Conservation (phyloP, 768 basidiomycete genomes). For the Suillus hirtellus region DNA sequence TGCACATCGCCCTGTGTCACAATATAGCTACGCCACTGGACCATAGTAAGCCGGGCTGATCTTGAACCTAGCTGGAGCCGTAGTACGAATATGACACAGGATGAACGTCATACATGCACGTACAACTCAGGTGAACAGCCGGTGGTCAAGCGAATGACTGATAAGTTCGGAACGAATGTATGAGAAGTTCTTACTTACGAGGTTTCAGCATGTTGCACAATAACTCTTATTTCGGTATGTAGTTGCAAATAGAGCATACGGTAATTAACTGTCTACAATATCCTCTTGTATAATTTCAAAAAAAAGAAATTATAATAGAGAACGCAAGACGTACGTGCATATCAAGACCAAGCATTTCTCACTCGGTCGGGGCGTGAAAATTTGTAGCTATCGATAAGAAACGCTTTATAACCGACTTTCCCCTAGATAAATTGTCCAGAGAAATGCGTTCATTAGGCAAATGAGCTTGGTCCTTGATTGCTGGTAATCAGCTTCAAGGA, state of each 20-base stretch:
- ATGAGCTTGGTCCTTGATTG: slow-evolving; percentile 81
- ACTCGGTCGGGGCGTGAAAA: not conserved
- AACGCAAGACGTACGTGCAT: not conserved
- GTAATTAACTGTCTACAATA: not conserved
- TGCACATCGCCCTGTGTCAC: too few species aligned
- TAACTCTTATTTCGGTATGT: not conserved
- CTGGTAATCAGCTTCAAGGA: not conserved
- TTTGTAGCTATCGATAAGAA: slow-evolving; percentile 49
- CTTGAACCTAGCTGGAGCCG: not conserved
- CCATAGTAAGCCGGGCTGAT: not conserved
- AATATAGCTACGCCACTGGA: too few species aligned
- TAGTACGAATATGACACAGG: not conserved
- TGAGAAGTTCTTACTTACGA: not conserved
- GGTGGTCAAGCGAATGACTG: not conserved
- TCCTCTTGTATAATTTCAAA: not conserved
- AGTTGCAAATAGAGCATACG: not conserved
- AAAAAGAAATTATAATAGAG: not conserved
- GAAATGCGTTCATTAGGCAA: slow-evolving; percentile 92
- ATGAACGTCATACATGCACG: not conserved
- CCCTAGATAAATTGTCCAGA: slow-evolving; percentile 74
- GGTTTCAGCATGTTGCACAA: not conserved
- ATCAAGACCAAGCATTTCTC: not conserved
- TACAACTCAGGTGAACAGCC: not conserved
- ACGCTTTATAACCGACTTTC: slow-evolving; percentile 74
- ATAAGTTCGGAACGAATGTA: not conserved